Evolutionary conservation across 108 stramenopile species (phyloP).

Genomic region (Discostella stelligeroides): DNA sequence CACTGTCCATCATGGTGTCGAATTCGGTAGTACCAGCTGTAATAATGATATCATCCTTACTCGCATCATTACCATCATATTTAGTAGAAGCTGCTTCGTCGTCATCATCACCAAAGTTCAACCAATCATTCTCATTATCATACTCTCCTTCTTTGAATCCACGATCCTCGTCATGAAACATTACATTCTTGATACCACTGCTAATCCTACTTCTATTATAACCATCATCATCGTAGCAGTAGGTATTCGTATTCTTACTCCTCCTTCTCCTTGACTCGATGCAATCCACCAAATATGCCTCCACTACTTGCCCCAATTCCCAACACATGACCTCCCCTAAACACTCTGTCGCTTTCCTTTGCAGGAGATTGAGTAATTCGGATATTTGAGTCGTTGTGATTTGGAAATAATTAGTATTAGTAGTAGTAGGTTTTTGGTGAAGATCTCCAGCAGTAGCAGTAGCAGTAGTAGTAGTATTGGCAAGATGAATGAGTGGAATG

Average conservation of each 20-base stretch:
- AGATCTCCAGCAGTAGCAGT: too few species aligned
- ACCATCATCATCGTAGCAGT: constrained; percentile 38
- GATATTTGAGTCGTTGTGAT: constrained; percentile 46
- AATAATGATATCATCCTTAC: background rate
- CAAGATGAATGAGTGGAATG: constrained; percentile 56
- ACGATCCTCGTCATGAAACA: background rate
- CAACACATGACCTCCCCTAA: constrained; percentile 71
- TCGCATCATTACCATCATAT: constrained; percentile 10
- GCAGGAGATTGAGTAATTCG: constrained; percentile 43
- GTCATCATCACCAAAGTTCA: constrained; percentile 14
- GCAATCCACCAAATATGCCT: constrained; percentile 67
- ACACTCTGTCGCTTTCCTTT: constrained; percentile 51
- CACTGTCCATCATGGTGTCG: constrained; percentile 28
- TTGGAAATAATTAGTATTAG: too few species aligned
- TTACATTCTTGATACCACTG: constrained; percentile 18
- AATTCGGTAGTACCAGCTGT: background rate
- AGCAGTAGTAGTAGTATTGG: too few species aligned
- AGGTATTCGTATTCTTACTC: too few species aligned
- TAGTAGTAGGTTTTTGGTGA: too few species aligned
- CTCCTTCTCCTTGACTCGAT: constrained; percentile 33
- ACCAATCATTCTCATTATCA: too few species aligned
- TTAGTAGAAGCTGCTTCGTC: background rate
- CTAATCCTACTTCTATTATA: constrained; percentile 41
- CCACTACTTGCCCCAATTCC: constrained; percentile 74
- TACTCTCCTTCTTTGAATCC: background rate